phyloP scores from a whole-genome alignment of 2,329 filamentous ascomycete genomes.

The Neoarthrinium moseri region DNA sequence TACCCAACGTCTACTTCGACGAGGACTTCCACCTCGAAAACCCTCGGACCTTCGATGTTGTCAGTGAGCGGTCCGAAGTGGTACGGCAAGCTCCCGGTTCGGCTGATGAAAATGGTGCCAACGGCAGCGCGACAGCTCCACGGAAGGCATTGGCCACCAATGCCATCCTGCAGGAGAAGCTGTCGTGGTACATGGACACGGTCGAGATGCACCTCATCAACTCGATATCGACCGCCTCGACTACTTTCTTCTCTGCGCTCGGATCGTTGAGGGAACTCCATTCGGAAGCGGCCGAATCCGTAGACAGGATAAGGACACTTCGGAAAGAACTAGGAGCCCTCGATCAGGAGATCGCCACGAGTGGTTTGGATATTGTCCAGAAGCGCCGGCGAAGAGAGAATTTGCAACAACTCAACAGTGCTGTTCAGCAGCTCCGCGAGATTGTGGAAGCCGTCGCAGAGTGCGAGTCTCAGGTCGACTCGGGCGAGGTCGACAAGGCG shows the following conservation, averaged over 20 bases:
- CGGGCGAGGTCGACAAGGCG: conserved; percentile 79
- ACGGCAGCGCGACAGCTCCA: conserved; percentile 58
- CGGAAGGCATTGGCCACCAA: conserved; percentile 92
- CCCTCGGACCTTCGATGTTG: conserved; percentile 91
- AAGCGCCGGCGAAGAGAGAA: conserved; percentile 83
- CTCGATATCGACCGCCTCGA: conserved; percentile 92
- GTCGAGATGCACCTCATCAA: conserved; percentile 96
- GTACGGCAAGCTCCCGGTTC: conserved; percentile 64
- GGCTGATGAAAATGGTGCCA: conserved; percentile 54
- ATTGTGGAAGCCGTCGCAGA: conserved; percentile 72
- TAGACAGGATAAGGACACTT: conserved; percentile 78
- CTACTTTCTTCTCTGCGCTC: conserved; percentile 92
- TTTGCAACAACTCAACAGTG: conserved; percentile 75
- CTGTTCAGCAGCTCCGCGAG: conserved; percentile 77
- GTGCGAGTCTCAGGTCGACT: conserved; percentile 80
- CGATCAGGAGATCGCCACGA: conserved; percentile 83
- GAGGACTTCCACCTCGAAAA: conserved; percentile 95
- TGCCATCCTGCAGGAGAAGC: conserved; percentile 94
- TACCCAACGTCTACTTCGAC: conserved; percentile 91
- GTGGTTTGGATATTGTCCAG: conserved; percentile 81
- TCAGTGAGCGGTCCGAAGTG: conserved; percentile 95
- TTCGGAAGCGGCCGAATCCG: conserved; percentile 87
- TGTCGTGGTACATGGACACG: conserved; percentile 99
- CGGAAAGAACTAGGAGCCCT: conserved; percentile 76
- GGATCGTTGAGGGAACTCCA: conserved; percentile 90